Evolutionary conservation across 805 yeast genomes (phyloP), one percentile per base, ranked within the genome.

Genomic region (Wickerhamomyces chambardii): DNA sequence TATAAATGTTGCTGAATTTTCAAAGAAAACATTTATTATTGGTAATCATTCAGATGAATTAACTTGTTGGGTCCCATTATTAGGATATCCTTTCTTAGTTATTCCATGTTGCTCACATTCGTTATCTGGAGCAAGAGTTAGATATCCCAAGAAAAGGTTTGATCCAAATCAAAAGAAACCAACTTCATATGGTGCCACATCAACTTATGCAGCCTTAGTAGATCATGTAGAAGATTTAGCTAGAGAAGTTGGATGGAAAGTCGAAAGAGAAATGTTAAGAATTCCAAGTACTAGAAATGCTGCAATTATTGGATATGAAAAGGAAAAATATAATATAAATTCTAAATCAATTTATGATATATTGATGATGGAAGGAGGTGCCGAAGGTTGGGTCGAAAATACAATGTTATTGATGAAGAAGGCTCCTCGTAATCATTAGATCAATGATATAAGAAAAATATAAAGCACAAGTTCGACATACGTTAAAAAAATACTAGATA

Each of bases 21-120:
- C 85, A 0, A 53, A 61, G 17, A 70, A 80, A 45, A 80, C 95
- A 0, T 90, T 90, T 48, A 58, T 89, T 26, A 87, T 90, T 31
- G 97, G 97, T 1, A 90, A 90, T 53, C 97, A 90, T 52, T 84
- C 95, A 1, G 97, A 90, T 55, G 97, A 90, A 53, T 66, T 90
- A 37, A 89, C 97, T 0, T 83, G 95, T 45, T 90, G 97, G 97
- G 78, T 90, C 27, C 97, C 97, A 4, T 61, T 90, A 10, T 59
- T 90, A 10, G 87, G 86, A 0, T 82, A 70, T 42, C 95, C 96
- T 6, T 90, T 85, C 53, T 64, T 90, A 65, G 95, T 86, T 9
- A 84, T 90, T 29, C 97, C 97, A 10, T 90, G 97, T 55, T 90
- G 97, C 55, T 87, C 97, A 0, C 95, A 90, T 56, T 75, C 82